A percentile compares a stretch with the other conserved stretches of the same genome.
phyloP scores from a whole-genome alignment of 179 eudicot species.

The Dionaea muscipula region DNA sequence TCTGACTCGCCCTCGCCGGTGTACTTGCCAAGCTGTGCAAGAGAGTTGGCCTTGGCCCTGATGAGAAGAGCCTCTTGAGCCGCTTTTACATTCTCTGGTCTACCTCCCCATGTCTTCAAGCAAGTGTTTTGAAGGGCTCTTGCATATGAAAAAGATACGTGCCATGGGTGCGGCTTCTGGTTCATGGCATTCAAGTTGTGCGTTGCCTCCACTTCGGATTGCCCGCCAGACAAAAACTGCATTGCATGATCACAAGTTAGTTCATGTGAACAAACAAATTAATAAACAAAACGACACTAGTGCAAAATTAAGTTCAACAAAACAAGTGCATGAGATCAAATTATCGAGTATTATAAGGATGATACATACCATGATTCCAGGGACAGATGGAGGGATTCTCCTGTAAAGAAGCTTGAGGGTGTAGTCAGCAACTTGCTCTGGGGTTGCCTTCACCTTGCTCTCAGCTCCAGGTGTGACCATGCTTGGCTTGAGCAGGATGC shows the following conservation, averaged over 20 bases:
- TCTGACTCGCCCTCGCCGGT: conserved; percentile 76
- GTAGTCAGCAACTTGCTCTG: conserved; percentile 60
- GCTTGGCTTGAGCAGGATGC: conserved; percentile 82
- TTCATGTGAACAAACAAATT: not conserved
- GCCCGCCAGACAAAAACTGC: conserved; percentile 90
- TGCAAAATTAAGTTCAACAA: not conserved
- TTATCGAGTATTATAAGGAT: not conserved
- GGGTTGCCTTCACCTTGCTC: conserved; percentile 71
- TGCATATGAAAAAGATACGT: conserved; percentile 81
- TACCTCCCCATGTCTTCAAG: conserved; percentile 86
- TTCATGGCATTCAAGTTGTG: conserved; percentile 82
- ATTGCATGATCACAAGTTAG: not conserved
- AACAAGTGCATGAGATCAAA: not conserved
- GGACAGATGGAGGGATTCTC: conserved; percentile 75
- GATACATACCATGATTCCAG: conserved; percentile 70
- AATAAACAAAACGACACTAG: not conserved
- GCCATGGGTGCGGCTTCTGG: conserved; percentile 74
- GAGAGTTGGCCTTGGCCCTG: conserved; percentile 75
- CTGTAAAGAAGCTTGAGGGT: conserved; percentile 59
- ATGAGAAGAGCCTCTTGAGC: conserved; percentile 58
- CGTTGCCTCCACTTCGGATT: conserved; percentile 88
- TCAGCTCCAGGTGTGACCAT: conserved; percentile 94
- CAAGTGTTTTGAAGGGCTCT: conserved; percentile 94
- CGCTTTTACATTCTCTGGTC: conserved; percentile 61
- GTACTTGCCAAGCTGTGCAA: conserved; percentile 84